These are phyloP conservation scores for Plectosphaerella plurivora DNA, from an alignment of 2,329 filamentous ascomycete genomes.

Conservation along the genomic window DNA sequence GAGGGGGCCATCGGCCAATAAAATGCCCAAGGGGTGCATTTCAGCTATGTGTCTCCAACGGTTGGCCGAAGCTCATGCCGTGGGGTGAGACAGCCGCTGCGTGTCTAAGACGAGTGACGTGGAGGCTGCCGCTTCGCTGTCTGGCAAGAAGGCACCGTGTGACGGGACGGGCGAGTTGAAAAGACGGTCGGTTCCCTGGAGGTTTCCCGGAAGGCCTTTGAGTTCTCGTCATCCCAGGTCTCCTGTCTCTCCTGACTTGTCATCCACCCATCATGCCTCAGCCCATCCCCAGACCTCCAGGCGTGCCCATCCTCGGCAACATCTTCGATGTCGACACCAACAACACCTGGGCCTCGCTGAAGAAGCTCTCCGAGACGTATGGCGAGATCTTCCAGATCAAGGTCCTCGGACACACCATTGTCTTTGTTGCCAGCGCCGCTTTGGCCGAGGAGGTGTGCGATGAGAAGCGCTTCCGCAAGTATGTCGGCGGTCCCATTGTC, in stretches of 20 bases:
- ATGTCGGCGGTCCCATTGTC: conserved; percentile 46
- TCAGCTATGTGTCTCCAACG: background rate
- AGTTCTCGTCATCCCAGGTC: background rate
- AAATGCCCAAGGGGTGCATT: background rate
- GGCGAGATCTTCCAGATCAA: conserved; percentile 34
- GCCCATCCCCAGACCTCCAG: conserved; percentile 28
- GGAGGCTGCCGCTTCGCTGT: background rate
- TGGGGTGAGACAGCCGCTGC: background rate
- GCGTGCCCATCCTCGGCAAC: conserved; percentile 31
- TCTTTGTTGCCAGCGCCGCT: conserved; percentile 35
- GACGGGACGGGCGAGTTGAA: background rate
- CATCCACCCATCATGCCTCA: conserved; percentile 19
- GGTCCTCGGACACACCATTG: conserved; percentile 25
- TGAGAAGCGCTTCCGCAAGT: conserved; percentile 49
- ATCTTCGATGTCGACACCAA: conserved; percentile 26
- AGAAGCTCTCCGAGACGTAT: conserved; percentile 27
- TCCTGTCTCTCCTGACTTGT: background rate
- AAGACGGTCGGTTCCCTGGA: background rate
- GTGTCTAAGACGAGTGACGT: background rate
- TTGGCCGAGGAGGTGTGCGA: conserved; percentile 43
- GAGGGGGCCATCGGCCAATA: background rate
- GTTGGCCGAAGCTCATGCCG: background rate
- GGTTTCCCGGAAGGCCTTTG: background rate
- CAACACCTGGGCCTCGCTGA: conserved; percentile 31
- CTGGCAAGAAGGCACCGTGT: background rate